These are phyloP conservation scores for Bullera alba DNA, from an alignment of 768 basidiomycete genomes.

Conservation along the genomic window DNA sequence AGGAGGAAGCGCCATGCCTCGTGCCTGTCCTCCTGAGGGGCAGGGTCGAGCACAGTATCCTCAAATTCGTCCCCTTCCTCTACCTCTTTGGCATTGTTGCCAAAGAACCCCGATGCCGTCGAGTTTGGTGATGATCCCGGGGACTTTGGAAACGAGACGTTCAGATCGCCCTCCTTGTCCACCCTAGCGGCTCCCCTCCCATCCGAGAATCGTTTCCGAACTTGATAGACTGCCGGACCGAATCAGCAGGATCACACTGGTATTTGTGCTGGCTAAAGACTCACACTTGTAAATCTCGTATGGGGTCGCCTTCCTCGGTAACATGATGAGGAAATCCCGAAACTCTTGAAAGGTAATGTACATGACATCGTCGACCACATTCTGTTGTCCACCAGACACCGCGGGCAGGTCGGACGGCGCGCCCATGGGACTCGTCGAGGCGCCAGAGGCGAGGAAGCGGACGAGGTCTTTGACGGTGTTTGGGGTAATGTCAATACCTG, in stretches of 20 bases:
- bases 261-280: constrained; percentile 45
- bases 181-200: constrained; percentile 70
- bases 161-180: constrained; percentile 73
- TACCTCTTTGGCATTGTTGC: no score
- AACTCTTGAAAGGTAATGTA: constrained; percentile 75
- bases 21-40: constrained; percentile 47
- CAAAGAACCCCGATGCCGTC: no score
- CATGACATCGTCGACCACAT: constrained; percentile 42
- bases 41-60: constrained; percentile 27
- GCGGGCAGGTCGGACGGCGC: no score
- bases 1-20: constrained; percentile 76
- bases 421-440: no score
- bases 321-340: constrained; percentile 76
- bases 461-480: constrained; percentile 75
- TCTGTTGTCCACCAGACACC: background rate
- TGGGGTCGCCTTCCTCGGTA: constrained; percentile 72
- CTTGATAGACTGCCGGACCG: constrained; percentile 41
- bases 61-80: constrained; percentile 24
- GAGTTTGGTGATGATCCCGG: constrained; percentile 1
- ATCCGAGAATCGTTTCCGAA: constrained; percentile 50
- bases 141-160: constrained; percentile 42
- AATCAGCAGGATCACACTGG: background rate
- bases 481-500: constrained; percentile 66
- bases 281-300: constrained; percentile 65
- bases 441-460: constrained; percentile 64